A percentile compares a stretch with the other conserved stretches of the same genome.
Evolutionary conservation across 495 filamentous ascomycete species (phyloP).

Genomic region (Beverwykella pulmonaria): DNA sequence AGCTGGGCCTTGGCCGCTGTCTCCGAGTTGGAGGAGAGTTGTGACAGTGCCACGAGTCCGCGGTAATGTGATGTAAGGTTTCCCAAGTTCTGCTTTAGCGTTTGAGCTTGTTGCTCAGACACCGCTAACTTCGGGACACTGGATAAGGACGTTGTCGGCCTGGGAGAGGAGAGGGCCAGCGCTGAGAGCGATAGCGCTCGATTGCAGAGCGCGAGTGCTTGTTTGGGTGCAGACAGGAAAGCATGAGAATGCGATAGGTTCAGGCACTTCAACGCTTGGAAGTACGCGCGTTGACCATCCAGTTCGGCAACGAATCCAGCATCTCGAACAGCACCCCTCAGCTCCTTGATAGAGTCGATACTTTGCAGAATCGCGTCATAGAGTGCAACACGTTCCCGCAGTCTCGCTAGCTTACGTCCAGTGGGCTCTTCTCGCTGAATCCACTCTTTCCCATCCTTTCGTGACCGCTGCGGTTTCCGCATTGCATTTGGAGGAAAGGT

Average conservation of each 20-base stretch:
- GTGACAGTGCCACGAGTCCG: constrained; percentile 78
- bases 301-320: constrained; percentile 72
- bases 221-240: constrained; percentile 68
- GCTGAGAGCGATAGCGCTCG: constrained; percentile 64
- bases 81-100: constrained; percentile 62
- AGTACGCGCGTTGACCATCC: constrained; percentile 77
- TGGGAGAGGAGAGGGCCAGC: constrained; percentile 40
- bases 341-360: constrained; percentile 83
- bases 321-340: constrained; percentile 91
- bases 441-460: constrained; percentile 62
- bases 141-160: constrained; percentile 2
- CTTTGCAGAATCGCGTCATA: constrained; percentile 91
- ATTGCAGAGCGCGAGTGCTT: constrained; percentile 81
- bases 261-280: constrained; percentile 85
- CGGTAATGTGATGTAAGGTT: constrained; percentile 74
- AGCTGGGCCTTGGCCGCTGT: constrained; percentile 39
- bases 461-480: constrained; percentile 48
- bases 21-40: constrained; percentile 51
- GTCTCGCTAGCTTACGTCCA: constrained; percentile 69
- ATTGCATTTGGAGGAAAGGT: constrained; percentile 54
- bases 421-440: constrained; percentile 54
- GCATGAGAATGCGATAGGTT: constrained; percentile 84
- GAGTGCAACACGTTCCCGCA: constrained; percentile 87
- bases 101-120: constrained; percentile 55
- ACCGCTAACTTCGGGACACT: constrained; percentile 63